Evolutionary conservation across 176 grass and related monocot genomes (phyloP), one percentile per base, ranked within the genome.

Genomic region (Canna indica): DNA sequence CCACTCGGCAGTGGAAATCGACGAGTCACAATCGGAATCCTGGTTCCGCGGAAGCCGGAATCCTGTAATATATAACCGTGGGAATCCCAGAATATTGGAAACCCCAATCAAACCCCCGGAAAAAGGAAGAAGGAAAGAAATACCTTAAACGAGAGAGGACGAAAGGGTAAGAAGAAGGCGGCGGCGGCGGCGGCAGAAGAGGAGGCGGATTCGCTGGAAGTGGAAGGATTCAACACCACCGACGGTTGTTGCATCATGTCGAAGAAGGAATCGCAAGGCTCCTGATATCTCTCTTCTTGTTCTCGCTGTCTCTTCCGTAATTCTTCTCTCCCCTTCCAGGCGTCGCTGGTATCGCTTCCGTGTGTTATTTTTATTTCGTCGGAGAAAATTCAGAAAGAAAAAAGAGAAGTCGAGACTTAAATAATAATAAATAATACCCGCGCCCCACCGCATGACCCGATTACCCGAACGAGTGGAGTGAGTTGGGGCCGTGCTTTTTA

Each of bases 21-120:
- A 64, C 22, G 36, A 1, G 31, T 41, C 34, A 31, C 18, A 25
- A 56, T 54, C n/a, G 54, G 39, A 34, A 79, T 79, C 66, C 64
- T 75, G 18, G 42, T 57, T 22, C 64, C 30, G 50, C 66, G 75
- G 39, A 80, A 57, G 4, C 39, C 74, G 39, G 42, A 76, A 76
- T 64, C 82, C 82, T 84, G 65, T 53, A 36, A 63, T 54, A 34
- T n/a, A 64, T 33, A 30, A 67, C 30, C 12, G 50, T 50, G 47
- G 5, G 0, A 59, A 30, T 39, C 33, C 20, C 63, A 39, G 3
- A 12, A n/a, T 8, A 41, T 39, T 4, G 3, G 20, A 38, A 26
- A 18, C 13, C 3, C 33, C 63, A 66, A 10, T 20, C 29, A 24
- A 66, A 66, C 0, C 34, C 36, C 33, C 17, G 12, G 11, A 1